Percentiles rank a stretch among this genome's conserved stretches.
These are phyloP conservation scores for Lactifluus volemus DNA, from an alignment of 768 basidiomycete genomes.

Conservation along the genomic window DNA sequence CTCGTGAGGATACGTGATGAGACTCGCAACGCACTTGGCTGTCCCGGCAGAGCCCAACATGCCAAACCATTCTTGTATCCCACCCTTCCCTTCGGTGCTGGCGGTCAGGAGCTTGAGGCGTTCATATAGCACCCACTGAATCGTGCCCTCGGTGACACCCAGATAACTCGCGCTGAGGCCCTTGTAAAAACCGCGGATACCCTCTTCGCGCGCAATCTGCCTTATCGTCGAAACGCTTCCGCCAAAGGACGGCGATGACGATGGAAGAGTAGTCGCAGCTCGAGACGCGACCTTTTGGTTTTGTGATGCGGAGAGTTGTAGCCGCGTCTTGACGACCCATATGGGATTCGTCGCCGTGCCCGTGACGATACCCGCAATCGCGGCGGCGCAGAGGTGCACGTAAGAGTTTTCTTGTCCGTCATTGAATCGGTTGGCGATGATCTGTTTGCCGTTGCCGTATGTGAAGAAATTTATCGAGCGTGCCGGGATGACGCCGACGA, in stretches of 20 bases:
- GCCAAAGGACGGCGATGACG: conserved; percentile 31
- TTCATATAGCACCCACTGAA: conserved; percentile 97
- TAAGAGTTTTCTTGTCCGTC: conserved; percentile 70
- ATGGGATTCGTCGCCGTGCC: conserved; percentile 94
- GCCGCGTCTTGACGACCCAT: conserved; percentile 97
- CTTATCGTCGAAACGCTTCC: conserved; percentile 56
- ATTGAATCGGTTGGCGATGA: conserved; percentile 80
- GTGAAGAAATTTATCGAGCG: conserved; percentile 97
- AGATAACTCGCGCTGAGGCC: conserved; percentile 92
- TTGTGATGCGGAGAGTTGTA: conserved; percentile 57
- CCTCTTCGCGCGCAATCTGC: conserved; percentile 73
- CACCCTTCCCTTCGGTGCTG: conserved; percentile 45
- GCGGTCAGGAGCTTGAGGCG: conserved; percentile 67
- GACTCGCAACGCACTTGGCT: conserved; percentile 87
- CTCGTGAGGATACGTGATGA: conserved; percentile 98
- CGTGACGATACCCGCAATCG: conserved; percentile 77
- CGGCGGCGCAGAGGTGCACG: conserved; percentile 82
- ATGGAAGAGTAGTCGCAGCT: not conserved
- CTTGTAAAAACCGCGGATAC: conserved; percentile 85
- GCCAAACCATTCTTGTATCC: conserved; percentile 58
- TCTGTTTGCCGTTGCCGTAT: conserved; percentile 92
- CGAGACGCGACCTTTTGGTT: not conserved
- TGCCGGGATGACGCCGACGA: conserved; percentile 92
- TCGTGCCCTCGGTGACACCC: conserved; percentile 91
- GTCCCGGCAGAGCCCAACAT: conserved; percentile 88